phyloP scores from a whole-genome alignment of 148 eudicot genomes.

The Fagopyrum tataricum region DNA sequence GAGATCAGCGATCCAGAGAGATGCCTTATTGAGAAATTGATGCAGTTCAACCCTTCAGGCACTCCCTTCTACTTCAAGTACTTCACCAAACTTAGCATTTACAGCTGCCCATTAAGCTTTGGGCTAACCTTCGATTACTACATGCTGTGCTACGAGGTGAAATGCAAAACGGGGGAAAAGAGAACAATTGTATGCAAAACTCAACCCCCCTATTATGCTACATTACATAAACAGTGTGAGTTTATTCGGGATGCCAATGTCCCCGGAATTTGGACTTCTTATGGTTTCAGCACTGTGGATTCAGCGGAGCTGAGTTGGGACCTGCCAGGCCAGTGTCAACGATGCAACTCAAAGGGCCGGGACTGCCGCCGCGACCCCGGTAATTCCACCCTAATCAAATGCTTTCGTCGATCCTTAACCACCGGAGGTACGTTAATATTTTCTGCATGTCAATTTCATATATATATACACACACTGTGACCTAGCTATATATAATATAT shows the following conservation, averaged over 20 bases:
- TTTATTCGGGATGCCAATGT: neutral
- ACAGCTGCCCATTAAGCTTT: neutral
- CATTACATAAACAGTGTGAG: neutral
- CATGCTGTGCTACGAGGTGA: neutral
- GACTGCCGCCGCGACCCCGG: neutral
- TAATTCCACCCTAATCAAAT: neutral
- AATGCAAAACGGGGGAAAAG: neutral
- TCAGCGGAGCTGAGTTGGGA: neutral
- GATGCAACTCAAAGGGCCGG: neutral
- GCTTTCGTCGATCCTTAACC: neutral
- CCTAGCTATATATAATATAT: no score
- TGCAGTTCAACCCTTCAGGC: neutral
- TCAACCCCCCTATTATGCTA: neutral
- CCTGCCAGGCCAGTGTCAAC: neutral
- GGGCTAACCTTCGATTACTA: neutral
- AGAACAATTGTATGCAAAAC: neutral
- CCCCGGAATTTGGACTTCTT: neutral
- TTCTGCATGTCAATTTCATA: neutral
- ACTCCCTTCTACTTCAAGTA: neutral
- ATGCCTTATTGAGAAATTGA: neutral
- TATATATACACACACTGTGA: no score
- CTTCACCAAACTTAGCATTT: neutral
- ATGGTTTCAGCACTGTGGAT: neutral
- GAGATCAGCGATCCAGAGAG: neutral
- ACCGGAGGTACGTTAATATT: neutral